phyloP scores from a whole-genome alignment of 2,329 filamentous ascomycete genomes.

The Aureobasidium sp. region DNA sequence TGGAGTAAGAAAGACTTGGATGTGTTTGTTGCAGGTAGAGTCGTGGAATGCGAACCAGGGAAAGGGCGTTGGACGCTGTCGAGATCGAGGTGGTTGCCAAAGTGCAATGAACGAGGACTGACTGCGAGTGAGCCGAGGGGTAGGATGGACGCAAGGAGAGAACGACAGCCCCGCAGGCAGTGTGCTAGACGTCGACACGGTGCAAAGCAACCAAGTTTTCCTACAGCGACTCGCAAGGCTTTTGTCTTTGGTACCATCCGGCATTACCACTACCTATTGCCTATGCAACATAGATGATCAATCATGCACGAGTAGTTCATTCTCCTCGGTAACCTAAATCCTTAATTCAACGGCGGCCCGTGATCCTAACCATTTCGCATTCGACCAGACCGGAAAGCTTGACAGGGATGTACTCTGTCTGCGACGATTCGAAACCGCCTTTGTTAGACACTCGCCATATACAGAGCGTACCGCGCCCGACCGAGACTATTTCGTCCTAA shows the following conservation, averaged over 20 bases:
- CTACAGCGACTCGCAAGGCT: background rate
- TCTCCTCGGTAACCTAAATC: conserved; percentile 9
- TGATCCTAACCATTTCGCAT: background rate
- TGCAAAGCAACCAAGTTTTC: background rate
- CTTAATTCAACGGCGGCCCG: conserved; percentile 1
- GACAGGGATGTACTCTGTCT: conserved; percentile 1
- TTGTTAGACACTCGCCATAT: background rate
- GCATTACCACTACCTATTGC: background rate
- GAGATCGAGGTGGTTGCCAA: background rate
- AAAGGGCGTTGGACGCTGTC: background rate
- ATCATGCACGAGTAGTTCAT: background rate
- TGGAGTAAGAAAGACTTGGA: background rate
- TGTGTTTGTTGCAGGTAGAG: background rate
- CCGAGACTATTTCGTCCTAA: background rate
- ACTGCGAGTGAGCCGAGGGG: background rate
- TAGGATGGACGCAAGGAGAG: conserved; percentile 1
- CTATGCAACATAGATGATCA: background rate
- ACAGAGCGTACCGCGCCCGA: background rate
- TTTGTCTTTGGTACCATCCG: background rate
- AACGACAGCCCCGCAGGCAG: background rate
- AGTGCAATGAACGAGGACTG: background rate
- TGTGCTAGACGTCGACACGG: background rate
- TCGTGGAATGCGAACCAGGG: conserved; percentile 1
- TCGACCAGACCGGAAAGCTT: background rate
- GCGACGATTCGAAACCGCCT: background rate